Evolutionary conservation across 139 green algal genomes (phyloP).

Genomic region (Chlamydomonas sphaeroides): DNA sequence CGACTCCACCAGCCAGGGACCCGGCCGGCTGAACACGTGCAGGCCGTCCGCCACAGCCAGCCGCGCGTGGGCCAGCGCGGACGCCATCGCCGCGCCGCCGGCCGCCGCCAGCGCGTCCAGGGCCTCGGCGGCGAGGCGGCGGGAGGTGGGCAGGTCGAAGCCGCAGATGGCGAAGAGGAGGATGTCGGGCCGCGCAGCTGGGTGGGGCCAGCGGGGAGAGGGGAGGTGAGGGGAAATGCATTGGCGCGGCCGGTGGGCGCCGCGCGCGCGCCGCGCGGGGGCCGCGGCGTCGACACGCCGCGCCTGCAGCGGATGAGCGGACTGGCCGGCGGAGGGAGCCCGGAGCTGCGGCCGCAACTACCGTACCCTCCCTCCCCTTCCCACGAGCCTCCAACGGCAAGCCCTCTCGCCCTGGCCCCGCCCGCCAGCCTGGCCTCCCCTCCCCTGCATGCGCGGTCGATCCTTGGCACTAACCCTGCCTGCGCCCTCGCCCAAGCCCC

Average conservation of each 20-base stretch:
- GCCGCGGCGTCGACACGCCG: not conserved
- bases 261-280: too few relatives aligned
- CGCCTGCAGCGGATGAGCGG: too few relatives aligned
- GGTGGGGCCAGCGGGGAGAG: not conserved
- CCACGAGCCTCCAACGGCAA: too few relatives aligned
- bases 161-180: slow-evolving; percentile 76
- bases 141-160: slow-evolving; percentile 43
- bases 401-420: too few relatives aligned
- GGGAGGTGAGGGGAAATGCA: too few relatives aligned
- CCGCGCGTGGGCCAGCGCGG: not conserved
- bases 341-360: too few relatives aligned
- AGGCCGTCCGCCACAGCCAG: slow-evolving; percentile 57
- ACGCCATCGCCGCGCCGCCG: not conserved
- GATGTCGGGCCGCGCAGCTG: slow-evolving; percentile 50
- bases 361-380: too few relatives aligned
- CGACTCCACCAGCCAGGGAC: slow-evolving; percentile 50
- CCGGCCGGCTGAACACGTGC: slow-evolving; percentile 55
- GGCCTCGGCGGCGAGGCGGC: slow-evolving; percentile 12
- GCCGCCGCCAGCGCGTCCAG: slow-evolving; percentile 24
- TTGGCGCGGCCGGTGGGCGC: not conserved
- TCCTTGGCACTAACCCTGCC: too few relatives aligned
- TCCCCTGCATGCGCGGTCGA: too few relatives aligned
- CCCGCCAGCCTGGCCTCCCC: too few relatives aligned
- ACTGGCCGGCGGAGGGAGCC: too few relatives aligned
- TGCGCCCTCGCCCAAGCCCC: too few relatives aligned